Evolutionary conservation across 31 red algal genomes (phyloP).

Genomic region (Porphyra umbilicalis): DNA sequence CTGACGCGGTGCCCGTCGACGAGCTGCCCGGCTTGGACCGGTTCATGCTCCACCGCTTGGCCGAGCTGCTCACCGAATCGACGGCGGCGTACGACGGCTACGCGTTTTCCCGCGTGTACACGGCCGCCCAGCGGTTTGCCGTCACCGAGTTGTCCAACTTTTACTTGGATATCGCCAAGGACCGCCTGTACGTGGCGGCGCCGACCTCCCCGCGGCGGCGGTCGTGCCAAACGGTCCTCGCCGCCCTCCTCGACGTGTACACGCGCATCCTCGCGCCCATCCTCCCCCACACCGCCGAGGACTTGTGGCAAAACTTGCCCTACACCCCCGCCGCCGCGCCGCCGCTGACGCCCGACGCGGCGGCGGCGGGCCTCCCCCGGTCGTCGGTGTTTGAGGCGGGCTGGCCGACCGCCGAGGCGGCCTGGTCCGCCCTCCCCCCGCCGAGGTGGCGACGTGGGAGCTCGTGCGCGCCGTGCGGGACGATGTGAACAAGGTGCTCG

Average conservation of each 20-base stretch:
- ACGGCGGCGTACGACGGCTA: constrained; percentile 69
- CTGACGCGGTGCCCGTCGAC: constrained; percentile 28
- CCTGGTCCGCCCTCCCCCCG: constrained; percentile 15
- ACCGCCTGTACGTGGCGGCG: constrained; percentile 82
- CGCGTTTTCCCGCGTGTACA: constrained; percentile 84
- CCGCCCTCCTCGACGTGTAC: constrained; percentile 49
- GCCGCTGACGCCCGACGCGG: neutral
- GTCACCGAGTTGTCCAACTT: constrained; percentile 93
- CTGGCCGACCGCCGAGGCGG: constrained; percentile 39
- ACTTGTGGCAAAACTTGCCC: constrained; percentile 88
- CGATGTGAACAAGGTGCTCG: constrained; percentile 84
- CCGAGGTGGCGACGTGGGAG: constrained; percentile 31
- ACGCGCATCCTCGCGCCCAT: constrained; percentile 78
- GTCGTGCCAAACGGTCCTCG: constrained; percentile 82
- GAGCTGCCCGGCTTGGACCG: constrained; percentile 77
- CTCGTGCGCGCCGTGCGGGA: constrained; percentile 60
- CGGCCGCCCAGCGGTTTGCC: constrained; percentile 70
- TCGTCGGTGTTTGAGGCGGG: constrained; percentile 73
- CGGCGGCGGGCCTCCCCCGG: neutral
- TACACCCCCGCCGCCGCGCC: constrained; percentile 17
- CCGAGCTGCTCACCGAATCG: constrained; percentile 36
- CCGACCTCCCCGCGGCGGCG: constrained; percentile 60
- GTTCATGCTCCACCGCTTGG: constrained; percentile 67
- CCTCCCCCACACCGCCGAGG: constrained; percentile 92
- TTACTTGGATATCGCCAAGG: constrained; percentile 99